Base-by-base conservation (phyloP, 148 eudicot genomes). In the Camellia japonica region DNA sequence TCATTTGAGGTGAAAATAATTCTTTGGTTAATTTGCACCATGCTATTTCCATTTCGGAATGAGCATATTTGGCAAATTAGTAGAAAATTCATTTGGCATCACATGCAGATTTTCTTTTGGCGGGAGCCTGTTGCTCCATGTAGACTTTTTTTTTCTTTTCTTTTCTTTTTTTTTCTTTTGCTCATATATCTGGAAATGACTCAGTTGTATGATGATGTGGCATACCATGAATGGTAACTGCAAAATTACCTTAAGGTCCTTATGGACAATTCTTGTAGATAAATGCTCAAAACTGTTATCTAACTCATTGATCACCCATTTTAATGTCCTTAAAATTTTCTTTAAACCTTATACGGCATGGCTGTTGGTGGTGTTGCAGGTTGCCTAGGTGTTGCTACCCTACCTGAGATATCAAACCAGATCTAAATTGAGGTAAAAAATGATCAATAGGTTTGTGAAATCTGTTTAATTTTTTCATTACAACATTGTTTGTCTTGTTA, bases 361-460 rank as follows among this genome's bases (percentile, higher is more conserved):
- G 38, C 61, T 10, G 41, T 19, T 61, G 20, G 79, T 49, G 2
- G n/a, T 41, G 12, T 62, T 76, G 79, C 79, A 76, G 79, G 79
- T 43, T 20, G 69, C 42, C 44, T 62, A 76, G 79, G 19, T 76
- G 70, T 20, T 47, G 70, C 38, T 13, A 5, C 20, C 62, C 14
- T 46, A 44, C 51, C 13, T 19, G 67, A 61, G 69, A 76, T 62
- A 10, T 46, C 11, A 47, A 2, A 76, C 44, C 43, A 44, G 56
- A 7, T 47, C 12, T 63, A 13, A 42, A 7, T 47, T 76, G 79
- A 76, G 79, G 79, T 76, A 47, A 62, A 62, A 47, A 5, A 18
- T 47, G 19, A 62, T 63, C n/a, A 16, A 23, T 16, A n/a, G 18
- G 10, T 44, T 43, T n/a, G 46, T 55, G 20, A 41, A 10, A n/a